Evolutionary conservation across 768 basidiomycete species (phyloP).

Genomic region (Tylopilus rubrobrunneus): DNA sequence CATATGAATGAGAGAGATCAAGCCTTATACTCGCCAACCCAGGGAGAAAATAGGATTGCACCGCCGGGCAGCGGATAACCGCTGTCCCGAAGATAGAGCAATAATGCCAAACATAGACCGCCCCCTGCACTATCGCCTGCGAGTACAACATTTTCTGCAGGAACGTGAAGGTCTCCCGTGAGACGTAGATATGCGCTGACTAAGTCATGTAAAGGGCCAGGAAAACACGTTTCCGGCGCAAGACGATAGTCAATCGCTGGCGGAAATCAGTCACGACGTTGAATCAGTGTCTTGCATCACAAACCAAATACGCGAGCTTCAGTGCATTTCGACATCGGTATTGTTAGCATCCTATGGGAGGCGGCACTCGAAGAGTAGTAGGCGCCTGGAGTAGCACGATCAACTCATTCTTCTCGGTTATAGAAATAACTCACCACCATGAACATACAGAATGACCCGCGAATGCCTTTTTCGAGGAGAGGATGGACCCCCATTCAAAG

Average conservation of each 20-base stretch:
- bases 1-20: not conserved
- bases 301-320: slow-evolving; percentile 84
- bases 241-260: slow-evolving; percentile 91
- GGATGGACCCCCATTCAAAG: slow-evolving; percentile 12
- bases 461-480: slow-evolving; percentile 48
- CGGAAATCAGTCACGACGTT: not conserved
- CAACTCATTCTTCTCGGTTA: slow-evolving; percentile 2
- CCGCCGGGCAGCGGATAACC: slow-evolving; percentile 79
- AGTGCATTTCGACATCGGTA: slow-evolving; percentile 83
- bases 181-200: slow-evolving; percentile 85
- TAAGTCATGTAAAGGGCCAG: slow-evolving; percentile 83
- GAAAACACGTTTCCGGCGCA: slow-evolving; percentile 93
- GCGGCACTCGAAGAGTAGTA: slow-evolving; percentile 92
- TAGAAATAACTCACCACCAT: slow-evolving; percentile 63
- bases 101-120: slow-evolving; percentile 74
- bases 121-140: slow-evolving; percentile 95
- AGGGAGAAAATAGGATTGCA: slow-evolving; percentile 87
- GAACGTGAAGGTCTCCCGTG: slow-evolving; percentile 82
- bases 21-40: slow-evolving; percentile 71
- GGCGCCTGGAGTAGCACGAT: slow-evolving; percentile 52
- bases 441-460: slow-evolving; percentile 86
- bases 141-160: slow-evolving; percentile 84
- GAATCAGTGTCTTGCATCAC: slow-evolving; percentile 17
- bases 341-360: slow-evolving; percentile 85
- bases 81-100: slow-evolving; percentile 96